Conservation (phyloP, 306 rosid species). For the Vigna hirtella region DNA sequence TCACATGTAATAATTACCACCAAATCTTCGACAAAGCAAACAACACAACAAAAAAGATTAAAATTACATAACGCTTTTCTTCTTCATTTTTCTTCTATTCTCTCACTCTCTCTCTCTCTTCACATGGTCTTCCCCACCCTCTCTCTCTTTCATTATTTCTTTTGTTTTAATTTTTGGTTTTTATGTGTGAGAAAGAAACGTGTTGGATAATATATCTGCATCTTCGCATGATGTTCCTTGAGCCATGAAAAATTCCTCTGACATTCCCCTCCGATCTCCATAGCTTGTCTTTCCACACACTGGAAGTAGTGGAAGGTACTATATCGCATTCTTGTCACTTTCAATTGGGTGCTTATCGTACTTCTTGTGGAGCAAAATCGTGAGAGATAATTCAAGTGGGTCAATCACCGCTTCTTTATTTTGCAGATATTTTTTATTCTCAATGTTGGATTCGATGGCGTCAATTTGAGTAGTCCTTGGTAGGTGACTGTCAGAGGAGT, state of each 20-base stretch:
- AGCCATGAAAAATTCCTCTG: constrained; percentile 48
- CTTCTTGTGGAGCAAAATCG: constrained; percentile 21
- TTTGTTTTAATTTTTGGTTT: not conserved
- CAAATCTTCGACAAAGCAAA: constrained; percentile 36
- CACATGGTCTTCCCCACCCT: constrained; percentile 46
- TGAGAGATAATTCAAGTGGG: constrained; percentile 42
- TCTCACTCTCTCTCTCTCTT: constrained; percentile 19
- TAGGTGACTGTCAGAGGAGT: constrained; percentile 56
- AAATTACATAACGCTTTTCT: constrained; percentile 34
- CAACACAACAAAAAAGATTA: constrained; percentile 19
- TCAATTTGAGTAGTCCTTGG: constrained; percentile 52
- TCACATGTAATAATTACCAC: constrained; percentile 14
- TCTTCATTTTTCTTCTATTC: no score
- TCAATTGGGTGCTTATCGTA: constrained; percentile 2
- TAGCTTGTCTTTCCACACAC: constrained; percentile 34
- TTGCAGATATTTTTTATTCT: not conserved
- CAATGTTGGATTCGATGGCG: constrained; percentile 46
- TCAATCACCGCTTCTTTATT: constrained; percentile 38
- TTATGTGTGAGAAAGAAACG: constrained; percentile 28
- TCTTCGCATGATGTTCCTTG: constrained; percentile 44
- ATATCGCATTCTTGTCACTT: constrained; percentile 22
- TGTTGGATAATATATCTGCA: constrained; percentile 31
- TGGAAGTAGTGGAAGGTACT: constrained; percentile 22
- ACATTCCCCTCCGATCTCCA: constrained; percentile 59
- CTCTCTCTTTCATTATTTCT: constrained; percentile 30